These are phyloP conservation scores for Lavandula angustifolia DNA, from an alignment of 257 asterid species.

Conservation along the genomic window DNA sequence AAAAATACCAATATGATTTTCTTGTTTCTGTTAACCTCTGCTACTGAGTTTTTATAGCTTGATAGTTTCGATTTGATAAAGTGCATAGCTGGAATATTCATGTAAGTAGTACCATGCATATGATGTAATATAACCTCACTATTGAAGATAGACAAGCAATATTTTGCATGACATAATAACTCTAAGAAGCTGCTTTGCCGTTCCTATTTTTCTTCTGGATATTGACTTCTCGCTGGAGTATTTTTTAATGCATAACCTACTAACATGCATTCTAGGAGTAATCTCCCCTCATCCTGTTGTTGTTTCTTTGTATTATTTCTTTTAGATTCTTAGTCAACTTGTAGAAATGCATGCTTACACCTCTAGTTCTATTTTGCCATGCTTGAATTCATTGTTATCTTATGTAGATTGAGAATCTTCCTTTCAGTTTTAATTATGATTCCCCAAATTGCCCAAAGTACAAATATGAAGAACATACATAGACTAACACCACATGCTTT, in stretches of 20 bases:
- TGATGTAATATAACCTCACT: no score
- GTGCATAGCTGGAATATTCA: no score
- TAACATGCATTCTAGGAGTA: neutral
- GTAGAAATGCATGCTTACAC: neutral
- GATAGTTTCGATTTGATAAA: no score
- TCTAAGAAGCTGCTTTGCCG: conserved; percentile 7
- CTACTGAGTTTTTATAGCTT: neutral
- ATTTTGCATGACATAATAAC: neutral
- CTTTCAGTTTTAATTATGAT: conserved; percentile 6
- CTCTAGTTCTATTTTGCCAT: conserved; percentile 9
- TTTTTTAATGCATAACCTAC: neutral
- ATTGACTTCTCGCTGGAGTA: neutral
- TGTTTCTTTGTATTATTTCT: neutral
- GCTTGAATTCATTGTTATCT: conserved; percentile 9
- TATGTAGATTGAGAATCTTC: neutral
- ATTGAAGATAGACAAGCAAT: conserved; percentile 3
- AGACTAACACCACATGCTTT: neutral
- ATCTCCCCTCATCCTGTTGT: neutral
- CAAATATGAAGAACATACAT: conserved; percentile 1
- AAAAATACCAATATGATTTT: neutral
- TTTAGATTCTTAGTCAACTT: conserved; percentile 1
- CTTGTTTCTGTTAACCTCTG: neutral
- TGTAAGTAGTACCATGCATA: no score
- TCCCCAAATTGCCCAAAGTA: conserved; percentile 2
- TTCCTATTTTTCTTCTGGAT: neutral